Percentiles rank a stretch among this genome's conserved stretches.
These are phyloP conservation scores for Ambrosiella cleistominuta DNA, from an alignment of 2,329 filamentous ascomycete genomes.

Conservation along the genomic window DNA sequence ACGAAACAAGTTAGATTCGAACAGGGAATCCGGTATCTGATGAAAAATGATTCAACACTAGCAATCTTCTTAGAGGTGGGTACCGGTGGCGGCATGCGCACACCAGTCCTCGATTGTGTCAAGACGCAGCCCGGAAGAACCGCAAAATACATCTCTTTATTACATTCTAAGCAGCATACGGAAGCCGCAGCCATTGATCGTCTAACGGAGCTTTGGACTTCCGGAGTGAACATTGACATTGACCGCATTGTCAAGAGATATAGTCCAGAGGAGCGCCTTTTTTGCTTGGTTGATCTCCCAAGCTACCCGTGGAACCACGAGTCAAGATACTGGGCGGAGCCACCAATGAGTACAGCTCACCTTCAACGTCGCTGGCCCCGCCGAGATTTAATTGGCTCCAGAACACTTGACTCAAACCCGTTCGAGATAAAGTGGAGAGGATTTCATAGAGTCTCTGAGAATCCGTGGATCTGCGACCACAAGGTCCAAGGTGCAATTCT, in stretches of 20 bases:
- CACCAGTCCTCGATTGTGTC: slow-evolving; percentile 23
- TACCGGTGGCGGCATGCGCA: slow-evolving; percentile 22
- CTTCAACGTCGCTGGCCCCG: slow-evolving; percentile 28
- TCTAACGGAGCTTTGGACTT: slow-evolving; percentile 23
- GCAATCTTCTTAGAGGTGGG: slow-evolving; percentile 25
- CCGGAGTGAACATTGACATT: slow-evolving; percentile 21
- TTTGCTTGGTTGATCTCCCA: slow-evolving; percentile 29
- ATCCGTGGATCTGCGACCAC: slow-evolving; percentile 35
- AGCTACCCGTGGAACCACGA: slow-evolving; percentile 38
- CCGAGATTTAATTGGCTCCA: slow-evolving; percentile 34
- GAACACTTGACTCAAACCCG: slow-evolving; percentile 25
- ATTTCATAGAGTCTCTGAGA: slow-evolving; percentile 30
- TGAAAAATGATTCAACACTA: slow-evolving; percentile 14
- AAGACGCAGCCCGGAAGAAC: slow-evolving; percentile 1
- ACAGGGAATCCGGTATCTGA: slow-evolving; percentile 23
- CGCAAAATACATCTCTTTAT: slow-evolving; percentile 11
- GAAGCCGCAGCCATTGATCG: slow-evolving; percentile 18
- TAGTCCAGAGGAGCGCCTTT: slow-evolving; percentile 11
- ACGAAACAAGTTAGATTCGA: slow-evolving; percentile 28
- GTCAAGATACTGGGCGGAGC: slow-evolving; percentile 36
- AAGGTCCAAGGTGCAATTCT: slow-evolving; percentile 32
- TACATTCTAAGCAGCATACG: slow-evolving; percentile 12
- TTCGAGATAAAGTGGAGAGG: slow-evolving; percentile 32
- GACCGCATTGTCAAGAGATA: background rate
- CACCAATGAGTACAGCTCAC: slow-evolving; percentile 26